phyloP scores from a whole-genome alignment of 208 protist species.

The Vickermania ingenoplastis region DNA sequence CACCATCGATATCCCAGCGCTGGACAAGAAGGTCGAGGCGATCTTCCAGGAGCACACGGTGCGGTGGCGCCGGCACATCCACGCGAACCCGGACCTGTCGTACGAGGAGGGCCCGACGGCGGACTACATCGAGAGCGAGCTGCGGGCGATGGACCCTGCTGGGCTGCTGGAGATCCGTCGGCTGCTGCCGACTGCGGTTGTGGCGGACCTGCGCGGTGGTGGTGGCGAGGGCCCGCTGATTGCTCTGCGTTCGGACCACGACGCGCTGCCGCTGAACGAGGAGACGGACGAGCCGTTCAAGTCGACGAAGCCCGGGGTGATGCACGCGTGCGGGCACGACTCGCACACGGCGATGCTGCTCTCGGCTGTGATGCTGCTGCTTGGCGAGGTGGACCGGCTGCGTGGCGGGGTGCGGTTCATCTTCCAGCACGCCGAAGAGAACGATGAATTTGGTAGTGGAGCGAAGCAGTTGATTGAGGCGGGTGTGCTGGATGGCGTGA shows the following conservation, averaged over 20 bases:
- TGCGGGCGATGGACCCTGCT: conserved; percentile 18
- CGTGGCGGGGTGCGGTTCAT: conserved; percentile 59
- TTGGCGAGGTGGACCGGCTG: conserved; percentile 31
- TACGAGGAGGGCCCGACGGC: conserved; percentile 38
- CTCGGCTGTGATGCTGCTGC: conserved; percentile 40
- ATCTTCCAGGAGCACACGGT: conserved; percentile 26
- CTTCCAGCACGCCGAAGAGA: conserved; percentile 59
- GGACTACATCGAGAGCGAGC: conserved; percentile 28
- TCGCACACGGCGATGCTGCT: conserved; percentile 48
- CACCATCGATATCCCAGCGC: neutral
- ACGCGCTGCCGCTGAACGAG: conserved; percentile 52
- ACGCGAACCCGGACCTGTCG: conserved; percentile 32
- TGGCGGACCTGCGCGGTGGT: conserved; percentile 1
- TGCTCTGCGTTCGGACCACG: conserved; percentile 43
- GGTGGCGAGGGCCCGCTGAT: conserved; percentile 3
- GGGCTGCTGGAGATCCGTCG: conserved; percentile 33
- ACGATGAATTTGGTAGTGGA: conserved; percentile 22
- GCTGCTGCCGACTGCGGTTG: conserved; percentile 22
- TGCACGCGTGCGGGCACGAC: conserved; percentile 58
- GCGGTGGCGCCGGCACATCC: conserved; percentile 50
- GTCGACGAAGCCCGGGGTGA: conserved; percentile 33
- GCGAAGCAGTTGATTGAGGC: conserved; percentile 33
- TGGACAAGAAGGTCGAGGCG: conserved; percentile 21
- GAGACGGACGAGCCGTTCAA: conserved; percentile 28
- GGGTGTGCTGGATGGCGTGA: conserved; percentile 33